Evolutionary conservation across 169 alveolate genomes (phyloP), one percentile per base, ranked within the genome.

Genomic region (Perkinsus marinus): DNA sequence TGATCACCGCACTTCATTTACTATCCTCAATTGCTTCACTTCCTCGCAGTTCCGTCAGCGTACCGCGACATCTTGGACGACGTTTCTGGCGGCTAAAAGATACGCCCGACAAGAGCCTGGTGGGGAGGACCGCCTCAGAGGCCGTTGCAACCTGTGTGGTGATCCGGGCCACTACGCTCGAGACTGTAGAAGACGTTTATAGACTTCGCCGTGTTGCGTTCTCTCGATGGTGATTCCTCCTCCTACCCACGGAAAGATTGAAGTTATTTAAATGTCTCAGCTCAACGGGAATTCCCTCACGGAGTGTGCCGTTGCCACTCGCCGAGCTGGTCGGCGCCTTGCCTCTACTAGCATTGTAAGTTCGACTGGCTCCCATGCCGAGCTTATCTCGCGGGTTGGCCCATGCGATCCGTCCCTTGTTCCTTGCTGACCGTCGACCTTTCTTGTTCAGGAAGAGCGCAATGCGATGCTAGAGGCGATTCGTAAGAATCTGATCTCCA

Each of bases 381-480:
- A 43, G 68, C 17, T 43, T 43, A 10, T 43, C 9, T 17, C 17
- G 68, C 9, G 68, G 17, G 68, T 43, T 17, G 17, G 26, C 68
- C 17, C 17, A 10, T 43, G 68, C 68, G 9, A 17, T 17, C 68
- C 9, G 68, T 10, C 26, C 68, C 17, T 17, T 43, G 68, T 17
- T 9, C 68, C 17, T 9, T 17, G 68, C 9, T 43, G 68, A 43
- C 17, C 68, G 17, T 43, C 68, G 68, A 43, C 68, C 9, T 57
- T 57, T 57, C 22, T 26, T 16, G 37, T 16, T 57, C 79, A 57
- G 26, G 92, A 90, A 37, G 93, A 91, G 46, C 89, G 94, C n/a
- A 93, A 93, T 90, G 39, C 47, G n/a, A 91, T 93, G 39, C 68
- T 93, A 34, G 89, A 43, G 68, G 90, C 46, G 46, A 39, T 93